phyloP scores from a whole-genome alignment of 2,329 filamentous ascomycete species.

The Phialophora verrucosa region DNA sequence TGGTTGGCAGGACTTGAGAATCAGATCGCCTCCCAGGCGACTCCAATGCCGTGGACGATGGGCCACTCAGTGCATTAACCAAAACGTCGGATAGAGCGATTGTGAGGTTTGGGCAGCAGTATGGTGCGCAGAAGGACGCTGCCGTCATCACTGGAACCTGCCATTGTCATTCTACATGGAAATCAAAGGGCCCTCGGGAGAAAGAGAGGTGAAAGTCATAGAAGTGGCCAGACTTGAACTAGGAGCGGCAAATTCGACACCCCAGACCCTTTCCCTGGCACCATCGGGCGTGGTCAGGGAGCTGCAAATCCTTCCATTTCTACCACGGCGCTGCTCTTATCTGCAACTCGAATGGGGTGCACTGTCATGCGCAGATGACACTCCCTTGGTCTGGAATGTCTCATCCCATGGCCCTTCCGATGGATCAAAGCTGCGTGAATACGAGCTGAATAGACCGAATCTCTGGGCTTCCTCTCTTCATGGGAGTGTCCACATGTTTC shows the following conservation, averaged over 20 bases:
- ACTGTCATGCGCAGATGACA: neutral
- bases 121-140: neutral
- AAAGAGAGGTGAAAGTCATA: neutral
- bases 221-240: neutral
- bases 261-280: neutral
- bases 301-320: neutral
- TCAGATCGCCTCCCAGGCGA: too few species aligned
- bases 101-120: neutral
- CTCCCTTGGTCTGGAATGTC: neutral
- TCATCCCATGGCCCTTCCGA: neutral
- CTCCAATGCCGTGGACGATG: neutral
- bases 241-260: neutral
- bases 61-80: neutral
- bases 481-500: neutral
- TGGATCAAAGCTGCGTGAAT: neutral
- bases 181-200: neutral
- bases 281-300: neutral
- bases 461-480: neutral
- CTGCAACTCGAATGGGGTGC: neutral
- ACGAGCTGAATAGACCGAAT: neutral
- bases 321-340: neutral
- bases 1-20: neutral
- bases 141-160: neutral
- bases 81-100: neutral
- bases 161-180: neutral